Evolutionary conservation across 768 basidiomycete species (phyloP), one percentile per base, ranked within the genome.

Genomic region (Floccularia luteovirens): DNA sequence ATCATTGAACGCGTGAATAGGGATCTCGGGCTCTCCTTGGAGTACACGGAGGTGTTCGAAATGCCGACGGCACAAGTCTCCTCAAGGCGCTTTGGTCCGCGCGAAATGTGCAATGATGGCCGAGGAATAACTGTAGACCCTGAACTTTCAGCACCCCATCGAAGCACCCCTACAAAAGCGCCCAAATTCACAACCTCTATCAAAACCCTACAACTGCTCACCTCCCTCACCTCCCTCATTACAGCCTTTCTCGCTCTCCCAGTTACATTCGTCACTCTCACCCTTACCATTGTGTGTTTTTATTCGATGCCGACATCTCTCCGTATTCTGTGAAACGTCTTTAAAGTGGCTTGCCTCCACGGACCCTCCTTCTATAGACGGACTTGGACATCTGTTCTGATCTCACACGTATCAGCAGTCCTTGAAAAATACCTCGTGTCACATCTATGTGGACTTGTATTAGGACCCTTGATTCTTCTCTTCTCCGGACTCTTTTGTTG

Each of bases 201-300:
- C n/a, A 43, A 31, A 7, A 37, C 51, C 6, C 19, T 60, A 7
- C 50, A 52, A 24, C 24, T 54, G 30, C 22, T 60, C 11, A 42
- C 50, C 14, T 46, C 56, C n/a, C 36, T 59, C 12, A 42, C 50
- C 14, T 46, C 56, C n/a, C 36, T 59, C 12, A 43, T 56, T 7
- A 51, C 55, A 36, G 50, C 54, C 17, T 51, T 53, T 40, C 27
- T 66, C 31, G 58, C 61, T 10, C 46, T 66, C 38, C 59, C 62
- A 22, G 43, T 66, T 41, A 58, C 65, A 12, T 52, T 64, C 28
- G 54, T 63, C 11, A 63, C 62, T 20, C 36, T 69, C 19, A 53
- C 61, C 31, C 47, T 67, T 36, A 64, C 61, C 24, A 50, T 69
- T 33, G 44, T 68, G 25, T 69, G 64, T 44, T 69, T 61, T 48